These are phyloP conservation scores for Coemansia asiatica DNA, from an alignment of 192 early-diverging fungal species.

Conservation along the genomic window DNA sequence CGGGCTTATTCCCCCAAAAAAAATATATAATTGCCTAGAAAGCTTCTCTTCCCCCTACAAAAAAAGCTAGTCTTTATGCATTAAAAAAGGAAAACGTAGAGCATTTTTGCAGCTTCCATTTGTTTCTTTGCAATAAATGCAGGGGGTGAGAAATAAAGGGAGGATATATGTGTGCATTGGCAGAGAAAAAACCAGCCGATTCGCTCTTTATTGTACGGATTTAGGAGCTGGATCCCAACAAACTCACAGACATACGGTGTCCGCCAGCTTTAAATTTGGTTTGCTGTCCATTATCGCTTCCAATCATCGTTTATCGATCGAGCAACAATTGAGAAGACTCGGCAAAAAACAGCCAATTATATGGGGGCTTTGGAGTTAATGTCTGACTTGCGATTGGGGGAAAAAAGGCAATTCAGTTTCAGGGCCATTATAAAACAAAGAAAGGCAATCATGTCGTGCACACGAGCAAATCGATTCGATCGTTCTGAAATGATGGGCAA, in stretches of 20 bases:
- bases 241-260: neutral
- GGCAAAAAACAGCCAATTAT: slow-evolving; percentile 3
- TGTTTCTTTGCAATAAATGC: neutral
- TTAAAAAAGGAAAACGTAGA: neutral
- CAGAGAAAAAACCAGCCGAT: neutral
- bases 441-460: neutral
- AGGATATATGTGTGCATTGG: neutral
- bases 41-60: neutral
- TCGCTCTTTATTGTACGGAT: neutral
- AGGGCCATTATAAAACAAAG: neutral
- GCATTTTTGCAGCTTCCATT: neutral
- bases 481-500: too few species aligned
- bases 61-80: neutral
- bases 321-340: neutral
- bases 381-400: neutral
- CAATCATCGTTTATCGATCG: neutral
- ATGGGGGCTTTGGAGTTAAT: neutral
- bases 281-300: neutral
- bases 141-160: neutral
- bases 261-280: neutral
- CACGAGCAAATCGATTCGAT: too few species aligned
- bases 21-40: neutral
- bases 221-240: neutral
- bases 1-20: neutral
- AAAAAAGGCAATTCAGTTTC: neutral